Base-by-base conservation (phyloP, 129 eudicot genomes). In the Lactuca saligna region DNA sequence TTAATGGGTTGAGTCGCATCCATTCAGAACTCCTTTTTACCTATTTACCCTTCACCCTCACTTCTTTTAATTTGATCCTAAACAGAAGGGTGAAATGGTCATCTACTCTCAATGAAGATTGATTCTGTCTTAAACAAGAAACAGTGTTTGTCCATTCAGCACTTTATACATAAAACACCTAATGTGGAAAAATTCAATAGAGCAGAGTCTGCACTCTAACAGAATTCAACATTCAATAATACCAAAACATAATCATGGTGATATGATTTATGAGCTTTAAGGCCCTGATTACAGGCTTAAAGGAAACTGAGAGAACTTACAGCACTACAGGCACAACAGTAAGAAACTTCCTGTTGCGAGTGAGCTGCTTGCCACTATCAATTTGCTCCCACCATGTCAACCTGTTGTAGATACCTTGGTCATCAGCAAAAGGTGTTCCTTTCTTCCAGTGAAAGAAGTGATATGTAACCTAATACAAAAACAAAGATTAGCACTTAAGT, bases 331-430 rank as follows among this genome's bases (percentile, higher is more conserved):
- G 96, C 3, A 92, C 96, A 33, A 92, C 97, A 44, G 97, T 91
- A 72, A 91, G 86, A 80, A 91, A 91, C 75, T 91, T 91, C 74
- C 97, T 83, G 61, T 91, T 91, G 84, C 96, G 93, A 39, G 97
- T 91, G 63, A 88, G 94, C 76, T 91, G 97, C 77, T 92, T 89
- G 81, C 98, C 97, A 57, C 73, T 88, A 63, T 91, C 96, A 70
- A 91, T 80, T 66, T 88, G 98, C 83, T 92, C 98, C 98, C 98
- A 92, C 98, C 98, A 92, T n/a, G 98, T 92, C 89, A 88, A 73
- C 73, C 96, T 87, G 79, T 92, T 92, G 96, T 88, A 92, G 84
- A 92, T 83, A 16, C 98, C 98, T 79, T 92, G 98, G 75, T 91
- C 98, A 61, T 88, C 98, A 61, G 96, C 90, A 84, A 91, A 91